Conservation (phyloP, 805 yeast genomes). For the Schwanniomyces polymorphus region DNA sequence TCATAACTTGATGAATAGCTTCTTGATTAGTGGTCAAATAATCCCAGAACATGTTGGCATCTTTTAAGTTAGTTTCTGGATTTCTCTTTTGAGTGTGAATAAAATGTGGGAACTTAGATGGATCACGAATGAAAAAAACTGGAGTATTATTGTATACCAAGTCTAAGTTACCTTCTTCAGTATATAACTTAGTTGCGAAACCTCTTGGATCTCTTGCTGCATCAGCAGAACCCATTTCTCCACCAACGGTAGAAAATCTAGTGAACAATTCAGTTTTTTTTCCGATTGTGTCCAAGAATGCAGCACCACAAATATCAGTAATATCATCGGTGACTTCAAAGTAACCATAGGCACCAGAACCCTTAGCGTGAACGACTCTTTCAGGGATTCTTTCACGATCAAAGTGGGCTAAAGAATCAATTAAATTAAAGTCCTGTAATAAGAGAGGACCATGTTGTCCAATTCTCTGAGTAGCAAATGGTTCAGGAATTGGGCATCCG, state of each 20-base stretch:
- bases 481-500: slow-evolving; percentile 75
- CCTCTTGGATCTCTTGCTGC: slow-evolving; percentile 89
- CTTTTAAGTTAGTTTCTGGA: slow-evolving; percentile 78
- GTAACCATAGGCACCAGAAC: slow-evolving; percentile 86
- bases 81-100: slow-evolving; percentile 88
- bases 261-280: slow-evolving; percentile 73
- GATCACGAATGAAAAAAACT: slow-evolving; percentile 80
- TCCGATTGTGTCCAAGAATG: slow-evolving; percentile 72
- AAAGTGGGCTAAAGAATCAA: slow-evolving; percentile 82
- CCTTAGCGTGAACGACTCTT: slow-evolving; percentile 91
- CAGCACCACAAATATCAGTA: slow-evolving; percentile 66
- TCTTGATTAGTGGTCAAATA: slow-evolving; percentile 73
- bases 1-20: slow-evolving; percentile 71
- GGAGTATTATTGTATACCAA: slow-evolving; percentile 88
- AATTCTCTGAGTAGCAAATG: slow-evolving; percentile 74
- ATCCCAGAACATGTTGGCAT: slow-evolving; percentile 87
- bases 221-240: slow-evolving; percentile 80
- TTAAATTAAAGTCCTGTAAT: slow-evolving; percentile 76
- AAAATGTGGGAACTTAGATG: slow-evolving; percentile 81
- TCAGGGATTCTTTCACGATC: slow-evolving; percentile 91
- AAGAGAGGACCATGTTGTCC: slow-evolving; percentile 77
- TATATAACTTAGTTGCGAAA: slow-evolving; percentile 74
- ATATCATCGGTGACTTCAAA: slow-evolving; percentile 88
- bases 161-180: slow-evolving; percentile 83
- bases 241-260: slow-evolving; percentile 86